Conservation (phyloP, 2,329 filamentous ascomycete genomes). For the Dactylellina leptospora region DNA sequence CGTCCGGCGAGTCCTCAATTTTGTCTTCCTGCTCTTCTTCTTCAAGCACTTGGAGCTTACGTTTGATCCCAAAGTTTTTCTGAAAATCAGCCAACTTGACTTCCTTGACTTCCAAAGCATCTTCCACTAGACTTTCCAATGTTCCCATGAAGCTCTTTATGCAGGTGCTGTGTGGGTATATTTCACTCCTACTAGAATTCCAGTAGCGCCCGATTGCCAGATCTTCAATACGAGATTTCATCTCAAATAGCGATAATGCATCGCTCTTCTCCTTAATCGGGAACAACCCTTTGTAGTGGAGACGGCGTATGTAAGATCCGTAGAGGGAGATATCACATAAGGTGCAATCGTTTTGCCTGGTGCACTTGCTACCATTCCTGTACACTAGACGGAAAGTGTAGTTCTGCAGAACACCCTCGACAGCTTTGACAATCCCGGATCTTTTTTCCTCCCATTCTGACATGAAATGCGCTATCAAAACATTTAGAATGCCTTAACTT, state of each 20-base stretch:
- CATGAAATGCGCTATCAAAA: constrained; percentile 35
- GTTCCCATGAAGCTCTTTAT: background rate
- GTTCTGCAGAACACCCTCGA: constrained; percentile 16
- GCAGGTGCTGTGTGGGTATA: constrained; percentile 25
- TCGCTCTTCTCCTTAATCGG: constrained; percentile 41
- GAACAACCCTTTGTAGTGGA: constrained; percentile 41
- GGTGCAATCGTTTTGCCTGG: constrained; percentile 11
- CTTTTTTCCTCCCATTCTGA: constrained; percentile 47
- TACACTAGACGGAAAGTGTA: constrained; percentile 48
- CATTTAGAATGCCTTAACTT: background rate
- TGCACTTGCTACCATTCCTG: constrained; percentile 13
- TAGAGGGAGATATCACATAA: constrained; percentile 43
- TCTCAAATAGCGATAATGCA: constrained; percentile 32
- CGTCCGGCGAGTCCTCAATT: too few relatives aligned
- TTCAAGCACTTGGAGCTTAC: constrained; percentile 40
- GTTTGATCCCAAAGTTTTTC: constrained; percentile 1
- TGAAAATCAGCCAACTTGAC: constrained; percentile 40
- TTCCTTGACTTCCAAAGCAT: background rate
- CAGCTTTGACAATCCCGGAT: constrained; percentile 15
- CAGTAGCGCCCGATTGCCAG: constrained; percentile 39
- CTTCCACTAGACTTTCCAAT: background rate
- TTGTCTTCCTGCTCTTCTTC: too few relatives aligned
- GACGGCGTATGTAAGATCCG: constrained; percentile 42
- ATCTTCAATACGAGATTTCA: constrained; percentile 18
- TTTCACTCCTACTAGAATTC: background rate